These are phyloP conservation scores for Secale cereale DNA, from an alignment of 176 grass and related monocot genomes.

Conservation along the genomic window DNA sequence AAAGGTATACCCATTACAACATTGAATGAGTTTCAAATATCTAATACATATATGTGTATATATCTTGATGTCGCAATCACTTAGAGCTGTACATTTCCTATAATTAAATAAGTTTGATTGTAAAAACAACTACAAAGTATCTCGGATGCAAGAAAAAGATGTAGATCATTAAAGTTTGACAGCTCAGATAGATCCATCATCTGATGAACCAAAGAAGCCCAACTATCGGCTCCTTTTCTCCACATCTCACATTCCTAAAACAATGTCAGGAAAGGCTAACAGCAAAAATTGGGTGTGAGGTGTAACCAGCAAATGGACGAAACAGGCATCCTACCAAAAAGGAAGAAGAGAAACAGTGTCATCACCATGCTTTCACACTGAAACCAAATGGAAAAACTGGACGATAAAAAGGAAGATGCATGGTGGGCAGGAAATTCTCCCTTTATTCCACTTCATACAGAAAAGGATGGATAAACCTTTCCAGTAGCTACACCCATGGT, in stretches of 20 bases:
- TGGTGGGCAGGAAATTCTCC: slow-evolving; percentile 50
- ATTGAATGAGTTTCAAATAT: not conserved
- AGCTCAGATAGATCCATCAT: slow-evolving; percentile 20
- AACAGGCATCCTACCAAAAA: slow-evolving; percentile 37
- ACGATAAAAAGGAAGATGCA: slow-evolving; percentile 45
- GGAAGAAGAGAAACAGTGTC: slow-evolving; percentile 45
- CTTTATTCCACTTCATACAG: slow-evolving; percentile 49
- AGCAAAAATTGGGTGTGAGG: slow-evolving; percentile 17
- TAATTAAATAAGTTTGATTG: slow-evolving; percentile 6
- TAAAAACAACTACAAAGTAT: slow-evolving; percentile 2
- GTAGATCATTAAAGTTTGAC: slow-evolving; percentile 21
- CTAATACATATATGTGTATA: not conserved
- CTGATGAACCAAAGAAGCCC: slow-evolving; percentile 30
- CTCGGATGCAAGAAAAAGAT: slow-evolving; percentile 17
- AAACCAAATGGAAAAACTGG: slow-evolving; percentile 28
- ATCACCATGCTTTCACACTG: slow-evolving; percentile 43
- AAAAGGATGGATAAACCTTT: slow-evolving; percentile 37
- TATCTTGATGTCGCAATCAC: not conserved
- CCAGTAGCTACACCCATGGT: slow-evolving; percentile 43
- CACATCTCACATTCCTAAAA: slow-evolving; percentile 40
- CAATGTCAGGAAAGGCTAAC: slow-evolving; percentile 32
- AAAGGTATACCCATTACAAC: not conserved
- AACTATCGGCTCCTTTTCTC: slow-evolving; percentile 28
- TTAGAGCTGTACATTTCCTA: slow-evolving; percentile 11
- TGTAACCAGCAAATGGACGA: slow-evolving; percentile 25